Base-by-base conservation (phyloP, 78 protist genomes). In the Polysphondylium violaceum region DNA sequence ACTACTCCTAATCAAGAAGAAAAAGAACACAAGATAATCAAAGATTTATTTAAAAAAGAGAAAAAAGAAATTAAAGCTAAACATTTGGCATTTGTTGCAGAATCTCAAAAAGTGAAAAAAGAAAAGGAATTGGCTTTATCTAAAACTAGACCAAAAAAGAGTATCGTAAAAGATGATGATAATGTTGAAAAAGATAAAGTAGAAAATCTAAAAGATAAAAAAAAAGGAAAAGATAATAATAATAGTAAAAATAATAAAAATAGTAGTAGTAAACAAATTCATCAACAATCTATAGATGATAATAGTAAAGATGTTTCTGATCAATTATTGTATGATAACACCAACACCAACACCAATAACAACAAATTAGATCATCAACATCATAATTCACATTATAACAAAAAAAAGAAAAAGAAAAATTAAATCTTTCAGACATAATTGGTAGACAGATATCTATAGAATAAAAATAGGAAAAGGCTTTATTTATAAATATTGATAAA, bases 301-400 rank as follows among this genome's bases (percentile, higher is more conserved):
- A n/a, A n/a, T n/a, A n/a, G n/a, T n/a, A n/a, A n/a, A 27, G 87
- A 76, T 44, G 75, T 33, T 25, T 59, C 87, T 11, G 87, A 76
- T 25, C 87, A 76, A 61, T 61, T 76, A 47, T 41, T 76, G 29
- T 76, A 76, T 63, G 68, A 44, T 44, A 76, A 76, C 44, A 76
- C 53, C 38, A 60, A 60, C 2, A 60, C 23, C 25, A 60, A 31
- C 31, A 60, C 11, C 33, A 60, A 60, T 6, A 60, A 29, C 23
- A 60, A 60, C 17, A 60, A 60, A 27, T 31, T 27, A 31, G 31
- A 12, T 61, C 7, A 47, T 47, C 7, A 47, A 14, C 7, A 47
- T 47, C 7, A 47, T 47, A 47, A 47, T 47, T 14, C 7, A 47
- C 7, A 47, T 14, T 11, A 47, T 14, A 47, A 47, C 11, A 47